Base-by-base conservation (phyloP, 305 asterid genomes). In the Fraxinus nigra region DNA sequence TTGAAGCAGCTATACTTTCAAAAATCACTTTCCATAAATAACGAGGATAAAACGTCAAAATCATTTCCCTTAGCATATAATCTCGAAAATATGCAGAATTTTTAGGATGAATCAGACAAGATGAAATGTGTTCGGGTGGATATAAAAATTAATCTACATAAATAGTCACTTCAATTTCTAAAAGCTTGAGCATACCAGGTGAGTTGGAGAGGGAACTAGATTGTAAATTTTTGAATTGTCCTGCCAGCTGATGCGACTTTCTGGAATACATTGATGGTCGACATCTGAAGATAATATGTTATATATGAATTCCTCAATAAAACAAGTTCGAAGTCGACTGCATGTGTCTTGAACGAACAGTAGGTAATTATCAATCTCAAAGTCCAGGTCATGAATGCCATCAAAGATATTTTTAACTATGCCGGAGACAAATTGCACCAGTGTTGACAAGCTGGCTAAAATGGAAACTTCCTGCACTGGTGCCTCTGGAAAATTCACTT, bases 121-220 rank as follows among this genome's bases (percentile, higher is more conserved):
- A 13, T 1, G 61, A 65, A 20, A 35, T 35, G 26, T 48, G 83
- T 70, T 79, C 32, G 56, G 26, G 14, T 34, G 61, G 35, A 59
- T 63, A 74, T 24, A 51, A 38, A 32, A 28, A 79, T 46, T 22
- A 9, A 76, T 43, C 32, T 20, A 11, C 35, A 24, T 18, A 40
- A 18, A 1, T 13, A 22, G 38, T n/a, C 37, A 75, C 38, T 43
- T 63, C 1, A 59, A 37, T 38, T 13, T 63, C 22, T 56, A 35
- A 79, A 80, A 34, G 76, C 73, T 72, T 26, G 37, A 78, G 20
- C 86, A 65, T 89, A 92, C 98, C 94, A 91, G 90, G 87, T 89
- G 92, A 72, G 93, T 89, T 83, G 80, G 81, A 20, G 96, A 91
- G 4, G 97, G 97, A 43, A 76, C 79, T 56, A 87, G 87, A 80